Base-by-base conservation (phyloP, 352 stramenopile genomes). In the Globisporangium irregulare region DNA sequence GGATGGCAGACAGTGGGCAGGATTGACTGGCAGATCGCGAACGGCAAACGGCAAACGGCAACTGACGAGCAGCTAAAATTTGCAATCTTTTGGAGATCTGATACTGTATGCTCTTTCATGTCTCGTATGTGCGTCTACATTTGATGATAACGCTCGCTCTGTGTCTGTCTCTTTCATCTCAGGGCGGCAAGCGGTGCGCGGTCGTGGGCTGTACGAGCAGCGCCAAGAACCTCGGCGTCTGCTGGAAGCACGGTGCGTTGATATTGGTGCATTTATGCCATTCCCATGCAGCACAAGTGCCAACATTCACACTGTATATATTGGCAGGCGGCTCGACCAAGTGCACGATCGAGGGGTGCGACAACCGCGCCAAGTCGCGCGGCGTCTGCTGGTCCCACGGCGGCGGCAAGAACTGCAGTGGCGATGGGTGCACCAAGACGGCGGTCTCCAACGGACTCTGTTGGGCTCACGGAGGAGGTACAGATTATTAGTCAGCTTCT, bases 321-420 rank as follows among this genome's bases (percentile, higher is more conserved):
- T 70, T 3, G 41, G 2, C 64, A 93, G 84, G 86, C 32, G 85
- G 85, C 8, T 92, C 82, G 18, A 90, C 76, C 15, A 84, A 90
- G 63, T 94, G 86, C 71, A 89, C 78, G 10, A 75, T 92, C 56
- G 66, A 76, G 3, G 78, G 75, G 12, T 93, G 84, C 41, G 74
- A 87, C 25, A 91, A 91, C 61, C 81, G 82, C 58, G 80, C 83
- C 64, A 94, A 94, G 71, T 90, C 87, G 41, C 79, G 85, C 50
- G 85, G 87, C 10, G 76, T 93, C 48, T 93, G 87, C 62, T 94
- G 84, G 87, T 90, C 83, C 55, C 87, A 94, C 25, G 87, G 87
- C 24, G 87, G 87, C 73, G 86, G 86, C 76, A 68, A 73, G 69
- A 90, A 89, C 71, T 92, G 84, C 71, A 86, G 74, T 48, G 80